Evolutionary conservation across 2,329 filamentous ascomycete species (phyloP).

Genomic region (Apiospora sp.): DNA sequence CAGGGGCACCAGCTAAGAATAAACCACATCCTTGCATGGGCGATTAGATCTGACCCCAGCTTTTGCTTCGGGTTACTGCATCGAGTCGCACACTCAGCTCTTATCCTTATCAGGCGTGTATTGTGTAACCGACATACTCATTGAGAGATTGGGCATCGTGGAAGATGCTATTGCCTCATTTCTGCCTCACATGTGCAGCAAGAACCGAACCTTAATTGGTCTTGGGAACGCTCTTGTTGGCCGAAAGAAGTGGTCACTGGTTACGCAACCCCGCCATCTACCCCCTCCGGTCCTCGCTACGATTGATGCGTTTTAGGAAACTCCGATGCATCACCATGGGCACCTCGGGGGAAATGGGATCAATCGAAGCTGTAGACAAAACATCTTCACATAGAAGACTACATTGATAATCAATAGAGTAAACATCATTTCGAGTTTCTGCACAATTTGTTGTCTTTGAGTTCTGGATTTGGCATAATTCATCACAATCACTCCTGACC

Average conservation of each 20-base stretch:
- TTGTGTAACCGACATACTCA: not conserved
- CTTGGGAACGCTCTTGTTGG: not conserved
- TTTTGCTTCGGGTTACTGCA: not conserved
- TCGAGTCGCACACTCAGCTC: not conserved
- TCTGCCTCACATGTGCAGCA: constrained; percentile 24
- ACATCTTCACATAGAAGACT: not conserved
- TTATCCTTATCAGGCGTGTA: no score
- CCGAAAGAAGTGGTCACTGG: constrained; percentile 1
- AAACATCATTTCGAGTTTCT: no score
- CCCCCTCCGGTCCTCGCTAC: constrained; percentile 9
- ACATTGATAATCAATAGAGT: not conserved
- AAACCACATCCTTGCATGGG: not conserved
- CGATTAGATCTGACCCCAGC: not conserved
- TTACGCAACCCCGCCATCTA: not conserved
- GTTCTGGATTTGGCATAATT: not conserved
- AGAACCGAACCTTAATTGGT: constrained; percentile 25
- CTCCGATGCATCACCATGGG: not conserved
- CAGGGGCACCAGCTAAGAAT: not conserved
- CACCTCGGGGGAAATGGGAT: not conserved
- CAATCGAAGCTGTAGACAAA: not conserved
- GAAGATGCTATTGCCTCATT: not conserved
- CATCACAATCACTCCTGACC: no score
- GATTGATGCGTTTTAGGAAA: constrained; percentile 13
- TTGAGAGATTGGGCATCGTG: constrained; percentile 27
- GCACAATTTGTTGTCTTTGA: no score